Conservation (phyloP, 805 yeast genomes). For the Zygoascus ofunaensis region DNA sequence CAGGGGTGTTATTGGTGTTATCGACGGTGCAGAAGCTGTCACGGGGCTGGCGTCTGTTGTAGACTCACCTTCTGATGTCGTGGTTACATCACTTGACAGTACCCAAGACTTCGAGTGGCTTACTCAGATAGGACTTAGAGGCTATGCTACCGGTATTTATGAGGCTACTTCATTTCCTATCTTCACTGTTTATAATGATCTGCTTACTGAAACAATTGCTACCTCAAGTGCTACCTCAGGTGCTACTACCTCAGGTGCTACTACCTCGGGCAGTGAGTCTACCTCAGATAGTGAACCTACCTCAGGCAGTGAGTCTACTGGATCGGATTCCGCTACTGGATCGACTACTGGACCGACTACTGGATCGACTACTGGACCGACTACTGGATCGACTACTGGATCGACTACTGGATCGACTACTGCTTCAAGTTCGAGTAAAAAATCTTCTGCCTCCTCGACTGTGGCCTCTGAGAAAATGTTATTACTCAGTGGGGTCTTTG, state of each 20-base stretch:
- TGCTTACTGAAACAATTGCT: neutral
- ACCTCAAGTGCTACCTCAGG: too few relatives aligned
- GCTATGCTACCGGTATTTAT: neutral
- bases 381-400: too few relatives aligned
- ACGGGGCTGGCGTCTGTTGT: neutral
- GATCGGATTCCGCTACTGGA: too few relatives aligned
- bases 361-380: too few relatives aligned
- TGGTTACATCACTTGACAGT: slow-evolving; percentile 16
- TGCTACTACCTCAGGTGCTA: too few relatives aligned
- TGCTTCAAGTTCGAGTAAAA: neutral
- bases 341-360: too few relatives aligned
- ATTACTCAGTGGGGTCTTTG: too few relatives aligned
- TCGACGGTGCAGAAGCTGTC: slow-evolving; percentile 12
- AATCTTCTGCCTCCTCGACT: too few relatives aligned
- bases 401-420: too few relatives aligned
- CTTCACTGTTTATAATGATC: neutral
- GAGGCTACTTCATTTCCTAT: neutral
- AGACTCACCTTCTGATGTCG: slow-evolving; percentile 12
- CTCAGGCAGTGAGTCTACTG: neutral
- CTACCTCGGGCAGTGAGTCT: too few relatives aligned
- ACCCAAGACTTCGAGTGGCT: neutral
- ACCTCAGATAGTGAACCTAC: too few relatives aligned
- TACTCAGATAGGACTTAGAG: neutral
- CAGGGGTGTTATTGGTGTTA: slow-evolving; percentile 16
- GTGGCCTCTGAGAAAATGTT: too few relatives aligned